Evolutionary conservation across 345 rosid genomes (phyloP), one percentile per base, ranked within the genome.

Genomic region (Boechera stricta): DNA sequence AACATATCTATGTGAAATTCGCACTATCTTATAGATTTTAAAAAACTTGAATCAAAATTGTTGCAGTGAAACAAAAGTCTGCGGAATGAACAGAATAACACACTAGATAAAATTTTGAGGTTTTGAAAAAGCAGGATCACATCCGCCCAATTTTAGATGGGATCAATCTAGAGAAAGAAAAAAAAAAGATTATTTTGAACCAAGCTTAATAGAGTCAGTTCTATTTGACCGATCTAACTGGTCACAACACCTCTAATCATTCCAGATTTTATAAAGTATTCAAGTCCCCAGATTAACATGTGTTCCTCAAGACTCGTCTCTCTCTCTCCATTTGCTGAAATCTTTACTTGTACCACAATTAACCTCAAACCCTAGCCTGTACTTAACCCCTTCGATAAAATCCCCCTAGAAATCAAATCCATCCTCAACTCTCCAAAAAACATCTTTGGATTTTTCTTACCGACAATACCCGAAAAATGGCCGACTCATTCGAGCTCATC

Each of bases 401-500:
- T n/a, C 51, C 31, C 62, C 13, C n/a, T 29, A 38, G 33, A 49
- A 39, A 41, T 41, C 64, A 52, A 62, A 41, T 10, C 6, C 49
- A 62, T 77, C 70, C 69, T 33, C 70, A 69, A 7, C 42, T 28
- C 75, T 69, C 41, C 10, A 61, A 42, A 61, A 18, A 57, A 67
- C 67, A 28, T 66, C 41, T 67, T 59, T 74, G 16, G 18, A 35
- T n/a, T 45, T 65, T 59, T 24, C 26, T 56, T 57, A 57, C 10
- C 18, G 5, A 47, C 11, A 10, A 10, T 7, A 62, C 15, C 35
- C 44, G 7, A 16, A 54, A 67, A 15, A 90, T 90, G 98, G 88
- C 83, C 26, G 71, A 56, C 13, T 48, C 80, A 51, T 77, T 77
- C 69, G 85, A 87, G 38, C 87, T 88, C 32, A 64, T 6, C 6